Percentiles rank a stretch among this genome's conserved stretches.
phyloP scores from a whole-genome alignment of 1,284 basidiomycete species.

The Hymenochaete sp. region DNA sequence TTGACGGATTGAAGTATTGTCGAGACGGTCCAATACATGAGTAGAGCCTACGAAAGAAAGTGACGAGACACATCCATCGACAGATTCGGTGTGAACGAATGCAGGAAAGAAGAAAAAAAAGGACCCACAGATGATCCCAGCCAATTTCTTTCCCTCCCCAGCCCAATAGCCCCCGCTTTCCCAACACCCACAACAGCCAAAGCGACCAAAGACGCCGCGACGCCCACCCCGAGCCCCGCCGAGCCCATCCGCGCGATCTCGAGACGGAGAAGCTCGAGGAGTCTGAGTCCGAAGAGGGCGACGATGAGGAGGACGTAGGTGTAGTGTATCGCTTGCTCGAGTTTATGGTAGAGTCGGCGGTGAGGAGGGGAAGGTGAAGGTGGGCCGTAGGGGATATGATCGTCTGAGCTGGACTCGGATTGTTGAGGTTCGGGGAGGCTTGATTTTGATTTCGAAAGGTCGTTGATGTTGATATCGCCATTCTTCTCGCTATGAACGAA shows the following conservation, averaged over 20 bases:
- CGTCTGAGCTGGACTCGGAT: too few relatives aligned
- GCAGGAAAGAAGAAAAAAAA: background rate
- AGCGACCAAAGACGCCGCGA: background rate
- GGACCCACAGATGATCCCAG: slow-evolving; percentile 11
- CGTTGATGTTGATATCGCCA: too few relatives aligned
- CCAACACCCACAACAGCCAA: too few relatives aligned
- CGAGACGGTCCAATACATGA: slow-evolving; percentile 13
- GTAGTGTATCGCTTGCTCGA: background rate
- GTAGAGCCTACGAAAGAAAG: background rate
- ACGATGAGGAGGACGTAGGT: slow-evolving; percentile 9
- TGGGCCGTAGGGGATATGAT: too few relatives aligned
- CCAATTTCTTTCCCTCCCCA: slow-evolving; percentile 6
- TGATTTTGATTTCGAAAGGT: too few relatives aligned
- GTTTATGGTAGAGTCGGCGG: background rate
- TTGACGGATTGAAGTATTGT: slow-evolving; percentile 14
- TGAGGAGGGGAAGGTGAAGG: background rate
- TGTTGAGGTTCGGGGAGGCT: too few relatives aligned
- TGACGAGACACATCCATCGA: background rate
- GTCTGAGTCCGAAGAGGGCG: slow-evolving; percentile 9
- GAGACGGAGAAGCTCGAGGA: slow-evolving; percentile 14
- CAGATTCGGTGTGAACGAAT: background rate
- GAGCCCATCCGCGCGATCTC: slow-evolving; percentile 13
- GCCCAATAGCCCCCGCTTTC: too few relatives aligned
- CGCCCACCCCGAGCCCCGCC: background rate
- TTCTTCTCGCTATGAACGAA: too few relatives aligned